Evolutionary conservation across 108 stramenopile species (phyloP).

Genomic region (Skeletonema tropicum): DNA sequence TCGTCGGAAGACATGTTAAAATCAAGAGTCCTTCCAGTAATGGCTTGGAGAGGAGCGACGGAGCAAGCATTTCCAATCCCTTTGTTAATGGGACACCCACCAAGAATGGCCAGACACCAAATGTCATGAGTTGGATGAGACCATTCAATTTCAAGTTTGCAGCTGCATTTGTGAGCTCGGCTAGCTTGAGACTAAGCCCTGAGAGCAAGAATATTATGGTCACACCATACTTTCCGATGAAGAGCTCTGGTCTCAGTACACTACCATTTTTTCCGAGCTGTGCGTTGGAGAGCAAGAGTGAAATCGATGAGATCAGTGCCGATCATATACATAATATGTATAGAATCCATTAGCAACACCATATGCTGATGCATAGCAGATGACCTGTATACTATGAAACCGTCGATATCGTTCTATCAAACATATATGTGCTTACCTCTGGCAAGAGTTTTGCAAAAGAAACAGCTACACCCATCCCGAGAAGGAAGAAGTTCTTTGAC

Average conservation of each 20-base stretch:
- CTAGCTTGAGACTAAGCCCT: conserved; percentile 75
- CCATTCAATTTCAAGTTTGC: conserved; percentile 80
- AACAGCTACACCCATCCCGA: conserved; percentile 81
- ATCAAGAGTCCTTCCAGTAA: conserved; percentile 80
- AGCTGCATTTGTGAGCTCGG: conserved; percentile 69
- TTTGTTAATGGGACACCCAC: conserved; percentile 73
- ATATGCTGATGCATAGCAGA: too few species aligned
- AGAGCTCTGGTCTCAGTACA: conserved; percentile 76
- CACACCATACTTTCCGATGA: conserved; percentile 87
- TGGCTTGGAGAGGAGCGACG: conserved; percentile 57
- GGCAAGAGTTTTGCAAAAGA: conserved; percentile 66
- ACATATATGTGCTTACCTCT: conserved; percentile 25
- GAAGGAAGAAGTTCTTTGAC: conserved; percentile 79
- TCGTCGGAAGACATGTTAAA: conserved; percentile 88
- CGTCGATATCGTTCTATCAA: too few species aligned
- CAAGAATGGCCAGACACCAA: conserved; percentile 80
- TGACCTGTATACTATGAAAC: too few species aligned
- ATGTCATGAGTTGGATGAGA: conserved; percentile 66
- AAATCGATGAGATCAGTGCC: too few species aligned
- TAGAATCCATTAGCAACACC: too few species aligned
- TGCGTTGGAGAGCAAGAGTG: too few species aligned
- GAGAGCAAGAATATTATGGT: conserved; percentile 86
- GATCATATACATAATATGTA: conserved; percentile 10
- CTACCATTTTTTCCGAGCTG: conserved; percentile 76
- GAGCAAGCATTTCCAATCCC: conserved; percentile 42